Conservation (phyloP, 176 grass and related monocot genomes). For the Ensete ventricosum region DNA sequence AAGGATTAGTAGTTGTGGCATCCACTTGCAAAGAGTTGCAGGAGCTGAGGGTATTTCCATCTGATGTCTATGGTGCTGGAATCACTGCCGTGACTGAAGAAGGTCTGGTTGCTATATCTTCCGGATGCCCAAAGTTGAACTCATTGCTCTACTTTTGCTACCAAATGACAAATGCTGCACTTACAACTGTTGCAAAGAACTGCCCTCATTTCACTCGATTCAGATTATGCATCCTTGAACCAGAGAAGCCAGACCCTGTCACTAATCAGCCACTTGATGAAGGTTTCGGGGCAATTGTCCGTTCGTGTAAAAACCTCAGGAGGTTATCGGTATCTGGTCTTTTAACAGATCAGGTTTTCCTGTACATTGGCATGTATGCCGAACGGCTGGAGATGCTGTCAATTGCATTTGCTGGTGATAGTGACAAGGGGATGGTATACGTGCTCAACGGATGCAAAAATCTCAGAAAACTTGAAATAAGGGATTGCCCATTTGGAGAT, state of each 20-base stretch:
- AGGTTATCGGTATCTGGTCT: not conserved
- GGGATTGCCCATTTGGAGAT: conserved; percentile 6
- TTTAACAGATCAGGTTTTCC: conserved; percentile 2
- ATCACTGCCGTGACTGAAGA: conserved; percentile 1
- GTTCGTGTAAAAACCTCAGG: conserved; percentile 1
- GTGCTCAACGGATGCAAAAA: conserved; percentile 5
- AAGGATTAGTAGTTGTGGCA: conserved; percentile 3
- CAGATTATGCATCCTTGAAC: conserved; percentile 11
- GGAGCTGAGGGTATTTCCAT: conserved; percentile 6
- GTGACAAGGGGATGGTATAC: conserved; percentile 6
- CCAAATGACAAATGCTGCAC: conserved; percentile 7
- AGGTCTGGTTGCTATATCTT: conserved; percentile 4
- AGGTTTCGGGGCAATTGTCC: conserved; percentile 7
- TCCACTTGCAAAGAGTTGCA: conserved; percentile 5
- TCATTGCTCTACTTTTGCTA: conserved; percentile 5
- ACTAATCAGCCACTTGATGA: conserved; percentile 7
- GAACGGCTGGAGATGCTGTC: conserved; percentile 2
- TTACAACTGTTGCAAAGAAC: conserved; percentile 1
- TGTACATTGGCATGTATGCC: conserved; percentile 5
- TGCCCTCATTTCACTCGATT: conserved; percentile 3
- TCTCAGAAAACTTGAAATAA: conserved; percentile 1
- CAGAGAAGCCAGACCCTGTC: not conserved
- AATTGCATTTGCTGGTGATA: conserved; percentile 1
- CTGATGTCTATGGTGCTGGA: not conserved
- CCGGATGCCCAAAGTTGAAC: not conserved